Evolutionary conservation across 2,329 filamentous ascomycete species (phyloP).

Genomic region (Pseudocercospora macadamiae): DNA sequence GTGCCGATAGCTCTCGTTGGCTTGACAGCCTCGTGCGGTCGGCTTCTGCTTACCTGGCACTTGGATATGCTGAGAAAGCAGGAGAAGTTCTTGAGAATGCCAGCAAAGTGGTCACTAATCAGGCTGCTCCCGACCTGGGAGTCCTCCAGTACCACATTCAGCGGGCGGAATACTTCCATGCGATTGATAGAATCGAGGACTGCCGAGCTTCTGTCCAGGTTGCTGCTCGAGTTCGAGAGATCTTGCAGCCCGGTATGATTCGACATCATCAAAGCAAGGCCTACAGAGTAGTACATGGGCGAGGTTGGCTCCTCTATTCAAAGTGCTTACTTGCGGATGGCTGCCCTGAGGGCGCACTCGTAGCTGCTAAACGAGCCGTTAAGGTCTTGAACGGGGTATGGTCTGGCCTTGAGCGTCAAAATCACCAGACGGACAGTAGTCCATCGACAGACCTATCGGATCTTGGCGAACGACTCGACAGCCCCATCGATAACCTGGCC

Average conservation of each 20-base stretch:
- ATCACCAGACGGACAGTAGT: not conserved
- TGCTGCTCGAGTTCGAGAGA: constrained; percentile 21
- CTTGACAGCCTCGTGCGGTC: constrained; percentile 43
- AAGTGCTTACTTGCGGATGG: constrained; percentile 24
- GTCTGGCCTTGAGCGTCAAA: constrained; percentile 27
- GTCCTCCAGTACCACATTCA: constrained; percentile 44
- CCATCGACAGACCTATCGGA: not conserved
- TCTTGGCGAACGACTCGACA: constrained; percentile 10
- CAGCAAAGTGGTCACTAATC: constrained; percentile 51
- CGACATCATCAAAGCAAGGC: constrained; percentile 25
- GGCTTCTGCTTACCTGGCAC: constrained; percentile 58
- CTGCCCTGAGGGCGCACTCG: constrained; percentile 27
- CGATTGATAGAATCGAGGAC: constrained; percentile 27
- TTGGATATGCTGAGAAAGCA: constrained; percentile 65
- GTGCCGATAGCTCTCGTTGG: constrained; percentile 36
- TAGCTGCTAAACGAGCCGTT: constrained; percentile 33
- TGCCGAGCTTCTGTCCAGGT: constrained; percentile 23
- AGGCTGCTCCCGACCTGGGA: constrained; percentile 48
- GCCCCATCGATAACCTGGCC: constrained; percentile 22
- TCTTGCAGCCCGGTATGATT: constrained; percentile 22
- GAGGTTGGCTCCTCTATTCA: constrained; percentile 36
- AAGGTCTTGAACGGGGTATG: constrained; percentile 35
- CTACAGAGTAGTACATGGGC: constrained; percentile 31
- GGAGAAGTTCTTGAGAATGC: constrained; percentile 61
- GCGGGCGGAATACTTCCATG: constrained; percentile 27